Percentiles rank a stretch among this genome's conserved stretches.
Conservation (phyloP, 495 filamentous ascomycete species). For the Xylaria curta region DNA sequence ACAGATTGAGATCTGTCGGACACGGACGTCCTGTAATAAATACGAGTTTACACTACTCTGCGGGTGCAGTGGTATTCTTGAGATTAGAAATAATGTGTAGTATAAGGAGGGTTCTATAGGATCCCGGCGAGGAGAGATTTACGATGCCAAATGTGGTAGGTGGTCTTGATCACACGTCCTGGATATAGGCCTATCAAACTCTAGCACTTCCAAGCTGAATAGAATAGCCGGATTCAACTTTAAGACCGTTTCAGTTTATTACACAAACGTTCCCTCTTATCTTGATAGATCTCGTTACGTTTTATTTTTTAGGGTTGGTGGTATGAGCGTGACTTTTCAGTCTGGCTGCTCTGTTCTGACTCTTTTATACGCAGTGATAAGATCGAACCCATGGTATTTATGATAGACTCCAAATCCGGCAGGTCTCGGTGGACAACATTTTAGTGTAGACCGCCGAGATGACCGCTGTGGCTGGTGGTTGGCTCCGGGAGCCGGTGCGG, state of each 20-base stretch:
- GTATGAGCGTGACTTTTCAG: too few relatives aligned
- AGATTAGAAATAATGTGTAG: not conserved
- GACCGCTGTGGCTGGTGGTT: constrained; percentile 6
- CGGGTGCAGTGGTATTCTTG: not conserved
- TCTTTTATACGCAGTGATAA: not conserved
- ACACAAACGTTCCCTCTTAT: too few relatives aligned
- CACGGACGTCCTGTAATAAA: too few relatives aligned
- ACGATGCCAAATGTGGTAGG: not conserved
- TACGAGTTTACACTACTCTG: too few relatives aligned
- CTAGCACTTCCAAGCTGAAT: too few relatives aligned
- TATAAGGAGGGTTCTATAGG: not conserved
- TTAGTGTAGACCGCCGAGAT: not conserved
- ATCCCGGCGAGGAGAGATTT: not conserved
- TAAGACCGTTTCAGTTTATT: too few relatives aligned
- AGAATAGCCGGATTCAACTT: too few relatives aligned
- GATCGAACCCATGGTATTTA: not conserved
- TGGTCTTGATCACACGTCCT: not conserved
- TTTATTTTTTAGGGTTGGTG: too few relatives aligned
- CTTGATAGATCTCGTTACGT: too few relatives aligned
- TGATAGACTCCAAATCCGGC: constrained; percentile 5
- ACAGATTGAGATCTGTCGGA: too few relatives aligned
- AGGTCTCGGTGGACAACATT: constrained; percentile 6
- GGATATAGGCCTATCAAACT: too few relatives aligned
- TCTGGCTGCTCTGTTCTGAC: too few relatives aligned
- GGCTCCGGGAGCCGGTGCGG: constrained; percentile 6